Percentiles rank a stretch among this genome's conserved stretches.
Conservation (phyloP, 2,329 filamentous ascomycete species). For the Colletotrichum aenigma region DNA sequence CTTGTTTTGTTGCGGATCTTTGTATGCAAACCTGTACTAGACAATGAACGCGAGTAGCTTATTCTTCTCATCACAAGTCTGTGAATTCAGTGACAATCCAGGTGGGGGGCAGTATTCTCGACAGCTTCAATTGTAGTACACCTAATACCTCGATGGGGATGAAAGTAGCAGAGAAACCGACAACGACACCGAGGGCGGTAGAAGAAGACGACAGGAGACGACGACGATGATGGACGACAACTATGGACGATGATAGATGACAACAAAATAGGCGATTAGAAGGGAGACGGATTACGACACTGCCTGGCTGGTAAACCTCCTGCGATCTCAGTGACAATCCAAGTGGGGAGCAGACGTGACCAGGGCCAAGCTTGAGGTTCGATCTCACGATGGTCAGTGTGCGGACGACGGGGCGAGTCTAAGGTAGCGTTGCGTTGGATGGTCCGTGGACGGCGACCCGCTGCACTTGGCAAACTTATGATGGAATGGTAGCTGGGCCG, state of each 20-base stretch:
- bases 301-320: too few species aligned
- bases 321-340: not conserved
- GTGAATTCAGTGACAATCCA: not conserved
- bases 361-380: constrained; percentile 9
- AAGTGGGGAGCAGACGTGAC: not conserved
- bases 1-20: not conserved
- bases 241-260: too few species aligned
- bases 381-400: constrained; percentile 18
- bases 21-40: constrained; percentile 20
- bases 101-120: not conserved
- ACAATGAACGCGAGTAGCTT: constrained; percentile 18
- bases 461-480: not conserved
- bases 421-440: not conserved
- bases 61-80: not conserved
- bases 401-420: not conserved
- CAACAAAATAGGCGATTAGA: too few species aligned
- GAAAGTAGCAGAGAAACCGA: too few species aligned
- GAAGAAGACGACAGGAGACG: too few species aligned
- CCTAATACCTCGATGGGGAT: too few species aligned
- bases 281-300: too few species aligned
- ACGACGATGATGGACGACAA: too few species aligned
- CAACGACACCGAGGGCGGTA: too few species aligned
- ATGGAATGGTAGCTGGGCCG: not conserved
- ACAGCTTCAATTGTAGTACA: too few species aligned
- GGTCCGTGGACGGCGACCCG: not conserved